A percentile compares a stretch with the other conserved stretches of the same genome.
Conservation (phyloP, 805 yeast species). For the Hanseniaspora valbyensis region DNA sequence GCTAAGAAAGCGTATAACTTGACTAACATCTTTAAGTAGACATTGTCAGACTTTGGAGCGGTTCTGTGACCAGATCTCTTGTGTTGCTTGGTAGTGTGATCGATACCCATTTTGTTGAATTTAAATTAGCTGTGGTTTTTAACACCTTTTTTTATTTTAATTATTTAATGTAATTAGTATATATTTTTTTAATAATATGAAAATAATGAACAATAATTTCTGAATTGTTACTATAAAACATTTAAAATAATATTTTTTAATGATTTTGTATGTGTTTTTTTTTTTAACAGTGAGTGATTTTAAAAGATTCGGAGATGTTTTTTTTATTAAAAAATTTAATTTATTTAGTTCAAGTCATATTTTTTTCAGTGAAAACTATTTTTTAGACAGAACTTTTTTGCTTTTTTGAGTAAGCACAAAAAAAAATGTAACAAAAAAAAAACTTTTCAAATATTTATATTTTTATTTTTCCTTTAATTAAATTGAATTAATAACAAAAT, state of each 20-base stretch:
- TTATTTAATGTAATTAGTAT: too few relatives aligned
- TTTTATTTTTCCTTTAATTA: background rate
- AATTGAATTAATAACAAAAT: too few relatives aligned
- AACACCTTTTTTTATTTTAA: conserved; percentile 1
- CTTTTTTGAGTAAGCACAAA: background rate
- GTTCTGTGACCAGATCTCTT: conserved; percentile 89
- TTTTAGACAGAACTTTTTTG: background rate
- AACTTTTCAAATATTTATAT: background rate
- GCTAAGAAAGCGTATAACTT: conserved; percentile 98
- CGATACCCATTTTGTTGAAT: conserved; percentile 79
- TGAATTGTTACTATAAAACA: too few relatives aligned
- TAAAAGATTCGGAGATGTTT: too few relatives aligned
- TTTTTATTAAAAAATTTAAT: too few relatives aligned
- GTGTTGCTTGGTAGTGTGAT: conserved; percentile 94
- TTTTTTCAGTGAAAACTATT: background rate
- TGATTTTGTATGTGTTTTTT: too few relatives aligned
- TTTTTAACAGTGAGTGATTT: too few relatives aligned
- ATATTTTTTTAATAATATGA: too few relatives aligned
- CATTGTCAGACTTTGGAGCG: conserved; percentile 99
- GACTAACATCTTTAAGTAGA: conserved; percentile 95
- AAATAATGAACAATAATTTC: too few relatives aligned
- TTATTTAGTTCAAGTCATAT: too few relatives aligned
- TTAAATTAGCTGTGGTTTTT: conserved; percentile 15
- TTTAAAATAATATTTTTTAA: too few relatives aligned
- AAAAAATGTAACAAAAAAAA: background rate